Percentiles rank a stretch among this genome's conserved stretches.
phyloP scores from a whole-genome alignment of 1,139 yeast genomes.

The Zhuliangozyma parablackwelliae region DNA sequence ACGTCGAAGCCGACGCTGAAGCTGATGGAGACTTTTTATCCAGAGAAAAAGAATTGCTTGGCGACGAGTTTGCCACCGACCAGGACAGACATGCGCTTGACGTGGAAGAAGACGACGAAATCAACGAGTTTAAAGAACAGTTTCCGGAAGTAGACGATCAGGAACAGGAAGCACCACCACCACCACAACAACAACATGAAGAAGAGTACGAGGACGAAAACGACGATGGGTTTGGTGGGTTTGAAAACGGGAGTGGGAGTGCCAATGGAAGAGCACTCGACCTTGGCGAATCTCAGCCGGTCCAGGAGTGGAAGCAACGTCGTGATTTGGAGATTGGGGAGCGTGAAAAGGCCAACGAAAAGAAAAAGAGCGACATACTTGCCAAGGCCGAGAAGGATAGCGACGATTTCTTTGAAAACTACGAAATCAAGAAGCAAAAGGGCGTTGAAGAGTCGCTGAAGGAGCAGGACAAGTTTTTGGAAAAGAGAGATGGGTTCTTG shows the following conservation, averaged over 20 bases:
- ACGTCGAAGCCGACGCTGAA: constrained; percentile 26
- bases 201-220: constrained; percentile 16
- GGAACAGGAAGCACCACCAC: constrained; percentile 8
- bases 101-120: constrained; percentile 58
- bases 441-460: constrained; percentile 59
- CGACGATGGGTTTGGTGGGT: constrained; percentile 15
- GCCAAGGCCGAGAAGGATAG: constrained; percentile 80
- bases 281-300: constrained; percentile 50
- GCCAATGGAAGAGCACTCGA: constrained; percentile 9
- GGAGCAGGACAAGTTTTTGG: constrained; percentile 69
- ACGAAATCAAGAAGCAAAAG: constrained; percentile 79
- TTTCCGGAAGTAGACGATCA: constrained; percentile 56
- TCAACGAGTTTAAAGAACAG: constrained; percentile 61
- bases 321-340: constrained; percentile 76
- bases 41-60: constrained; percentile 80
- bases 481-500: constrained; percentile 75
- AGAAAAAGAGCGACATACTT: constrained; percentile 64
- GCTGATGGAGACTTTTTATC: constrained; percentile 61
- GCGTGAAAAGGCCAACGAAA: constrained; percentile 70
- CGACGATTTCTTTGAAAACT: constrained; percentile 92
- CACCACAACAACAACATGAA: constrained; percentile 6
- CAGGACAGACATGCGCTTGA: constrained; percentile 54
- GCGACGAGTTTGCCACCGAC: constrained; percentile 74
- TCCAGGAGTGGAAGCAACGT: constrained; percentile 80
- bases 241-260: constrained; percentile 9